Conservation (phyloP, 2,329 filamentous ascomycete species). For the Paraphaeosphaeria minitans region DNA sequence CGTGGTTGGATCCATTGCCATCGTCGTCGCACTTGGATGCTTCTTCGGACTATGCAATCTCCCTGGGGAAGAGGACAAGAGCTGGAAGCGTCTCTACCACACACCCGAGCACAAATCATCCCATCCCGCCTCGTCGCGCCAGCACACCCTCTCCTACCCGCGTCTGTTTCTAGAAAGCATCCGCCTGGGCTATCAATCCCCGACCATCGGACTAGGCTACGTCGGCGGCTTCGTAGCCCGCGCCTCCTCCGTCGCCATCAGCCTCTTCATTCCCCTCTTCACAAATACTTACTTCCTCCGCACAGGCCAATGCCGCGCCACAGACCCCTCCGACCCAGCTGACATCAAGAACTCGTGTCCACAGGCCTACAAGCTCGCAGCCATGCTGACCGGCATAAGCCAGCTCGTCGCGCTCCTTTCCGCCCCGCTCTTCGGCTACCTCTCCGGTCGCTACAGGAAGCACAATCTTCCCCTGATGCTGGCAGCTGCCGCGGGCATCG, state of each 20-base stretch:
- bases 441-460: slow-evolving; percentile 68
- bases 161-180: slow-evolving; percentile 50
- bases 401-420: slow-evolving; percentile 84
- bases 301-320: slow-evolving; percentile 73
- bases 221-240: slow-evolving; percentile 93
- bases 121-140: slow-evolving; percentile 49
- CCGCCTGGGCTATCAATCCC: slow-evolving; percentile 72
- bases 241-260: slow-evolving; percentile 93
- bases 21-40: slow-evolving; percentile 75
- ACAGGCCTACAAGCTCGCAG: slow-evolving; percentile 84
- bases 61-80: slow-evolving; percentile 78
- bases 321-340: slow-evolving; percentile 46
- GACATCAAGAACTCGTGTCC: slow-evolving; percentile 86
- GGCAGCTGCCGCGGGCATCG: slow-evolving; percentile 73
- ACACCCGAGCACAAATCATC: slow-evolving; percentile 29
- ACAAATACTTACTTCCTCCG: slow-evolving; percentile 88
- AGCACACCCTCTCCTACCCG: slow-evolving; percentile 62
- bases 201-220: slow-evolving; percentile 84
- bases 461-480: slow-evolving; percentile 76
- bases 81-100: slow-evolving; percentile 57
- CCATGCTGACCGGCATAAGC: slow-evolving; percentile 84
- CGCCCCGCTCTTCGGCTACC: slow-evolving; percentile 85
- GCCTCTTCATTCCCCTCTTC: slow-evolving; percentile 90
- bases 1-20: slow-evolving; percentile 74
- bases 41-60: slow-evolving; percentile 74